These are phyloP conservation scores for Aureobasidium sp. DNA, from an alignment of 2,329 filamentous ascomycete species.

Conservation along the genomic window DNA sequence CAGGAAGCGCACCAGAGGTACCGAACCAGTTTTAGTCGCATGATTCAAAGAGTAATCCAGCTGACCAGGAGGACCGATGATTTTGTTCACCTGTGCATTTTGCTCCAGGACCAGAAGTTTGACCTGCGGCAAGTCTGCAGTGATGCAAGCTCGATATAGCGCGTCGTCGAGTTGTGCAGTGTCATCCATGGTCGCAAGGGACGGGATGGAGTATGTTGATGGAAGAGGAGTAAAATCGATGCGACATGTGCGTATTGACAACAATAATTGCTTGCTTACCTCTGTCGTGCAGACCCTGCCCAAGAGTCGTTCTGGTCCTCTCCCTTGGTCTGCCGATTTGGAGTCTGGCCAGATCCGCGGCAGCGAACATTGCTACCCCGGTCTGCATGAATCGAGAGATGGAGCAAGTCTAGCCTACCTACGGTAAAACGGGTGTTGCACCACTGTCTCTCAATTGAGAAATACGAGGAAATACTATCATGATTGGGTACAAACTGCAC, in stretches of 20 bases:
- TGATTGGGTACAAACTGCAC: not conserved
- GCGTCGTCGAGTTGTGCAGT: slow-evolving; percentile 1
- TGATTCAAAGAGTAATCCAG: slow-evolving; percentile 3
- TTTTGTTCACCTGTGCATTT: not conserved
- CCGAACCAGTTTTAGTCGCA: not conserved
- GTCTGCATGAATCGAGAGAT: not conserved
- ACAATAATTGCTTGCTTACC: not conserved
- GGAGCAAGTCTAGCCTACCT: not conserved
- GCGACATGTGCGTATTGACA: not conserved
- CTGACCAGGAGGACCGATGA: slow-evolving; percentile 1
- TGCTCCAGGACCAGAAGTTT: not conserved
- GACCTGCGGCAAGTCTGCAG: slow-evolving; percentile 1
- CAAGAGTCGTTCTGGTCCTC: not conserved
- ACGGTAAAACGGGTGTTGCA: not conserved
- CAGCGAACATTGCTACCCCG: not conserved
- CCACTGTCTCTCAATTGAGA: not conserved
- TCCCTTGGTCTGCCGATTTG: not conserved
- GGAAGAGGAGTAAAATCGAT: not conserved
- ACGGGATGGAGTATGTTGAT: not conserved
- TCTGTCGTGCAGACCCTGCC: not conserved
- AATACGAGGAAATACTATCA: not conserved
- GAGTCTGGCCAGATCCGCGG: slow-evolving; percentile 4
- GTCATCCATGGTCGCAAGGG: not conserved
- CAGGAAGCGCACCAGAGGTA: slow-evolving; percentile 5
- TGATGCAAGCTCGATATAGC: not conserved